Evolutionary conservation across 2,329 filamentous ascomycete species (phyloP).

Genomic region (Cadophora sp.): DNA sequence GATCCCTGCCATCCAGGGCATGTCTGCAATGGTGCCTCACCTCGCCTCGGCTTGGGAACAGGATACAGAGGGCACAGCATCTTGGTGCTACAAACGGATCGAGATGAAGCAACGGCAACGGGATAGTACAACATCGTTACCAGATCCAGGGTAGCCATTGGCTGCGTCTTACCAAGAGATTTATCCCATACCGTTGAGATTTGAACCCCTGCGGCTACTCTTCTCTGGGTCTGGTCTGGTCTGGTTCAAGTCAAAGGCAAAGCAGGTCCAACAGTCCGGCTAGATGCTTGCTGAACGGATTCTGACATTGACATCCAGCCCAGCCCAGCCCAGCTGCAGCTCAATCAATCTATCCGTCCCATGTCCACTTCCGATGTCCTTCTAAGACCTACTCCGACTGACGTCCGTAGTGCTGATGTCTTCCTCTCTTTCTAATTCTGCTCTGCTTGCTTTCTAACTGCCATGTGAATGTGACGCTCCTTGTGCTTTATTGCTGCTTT

Average conservation of each 20-base stretch:
- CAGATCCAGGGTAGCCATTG: constrained; percentile 11
- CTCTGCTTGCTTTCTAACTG: neutral
- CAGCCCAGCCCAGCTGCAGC: neutral
- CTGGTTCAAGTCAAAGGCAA: neutral
- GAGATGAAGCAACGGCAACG: constrained; percentile 15
- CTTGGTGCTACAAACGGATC: constrained; percentile 5
- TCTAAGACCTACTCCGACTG: neutral
- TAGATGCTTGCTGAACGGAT: constrained; percentile 8
- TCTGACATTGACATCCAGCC: constrained; percentile 19
- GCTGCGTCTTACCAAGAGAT: constrained; percentile 7
- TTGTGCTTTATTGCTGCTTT: neutral
- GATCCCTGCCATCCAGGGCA: too few species aligned
- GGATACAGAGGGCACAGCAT: neutral
- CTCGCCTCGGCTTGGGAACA: neutral
- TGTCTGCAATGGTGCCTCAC: constrained; percentile 8
- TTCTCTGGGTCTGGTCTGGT: neutral
- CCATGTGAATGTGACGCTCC: neutral
- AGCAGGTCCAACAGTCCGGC: constrained; percentile 3
- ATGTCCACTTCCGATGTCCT: neutral
- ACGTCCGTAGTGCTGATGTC: constrained; percentile 2
- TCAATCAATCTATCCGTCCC: neutral
- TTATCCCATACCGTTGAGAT: neutral
- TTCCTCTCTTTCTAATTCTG: neutral
- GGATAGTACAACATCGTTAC: constrained; percentile 17
- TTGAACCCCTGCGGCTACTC: constrained; percentile 1